phyloP scores from a whole-genome alignment of 495 filamentous ascomycete species.

The Penicillium pulvis region DNA sequence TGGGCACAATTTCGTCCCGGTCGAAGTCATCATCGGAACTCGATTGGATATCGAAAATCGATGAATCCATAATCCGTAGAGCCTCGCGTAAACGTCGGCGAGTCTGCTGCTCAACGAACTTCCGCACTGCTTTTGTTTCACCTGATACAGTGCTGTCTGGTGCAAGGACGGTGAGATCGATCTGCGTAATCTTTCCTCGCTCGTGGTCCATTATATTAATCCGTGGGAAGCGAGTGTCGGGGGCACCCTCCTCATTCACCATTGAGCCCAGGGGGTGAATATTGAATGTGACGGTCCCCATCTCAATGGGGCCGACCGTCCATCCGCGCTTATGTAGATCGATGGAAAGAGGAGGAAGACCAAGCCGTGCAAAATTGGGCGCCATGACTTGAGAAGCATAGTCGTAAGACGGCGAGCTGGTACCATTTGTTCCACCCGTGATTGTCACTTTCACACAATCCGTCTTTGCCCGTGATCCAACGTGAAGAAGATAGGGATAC shows the following conservation, averaged over 20 bases:
- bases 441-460: slow-evolving; percentile 60
- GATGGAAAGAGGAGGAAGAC: slow-evolving; percentile 58
- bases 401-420: slow-evolving; percentile 71
- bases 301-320: slow-evolving; percentile 55
- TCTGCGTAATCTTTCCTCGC: slow-evolving; percentile 52
- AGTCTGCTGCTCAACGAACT: slow-evolving; percentile 17
- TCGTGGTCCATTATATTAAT: slow-evolving; percentile 26
- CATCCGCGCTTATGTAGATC: slow-evolving; percentile 66
- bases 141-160: slow-evolving; percentile 33
- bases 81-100: slow-evolving; percentile 13
- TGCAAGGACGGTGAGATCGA: slow-evolving; percentile 64
- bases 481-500: slow-evolving; percentile 73
- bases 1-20: slow-evolving; percentile 36
- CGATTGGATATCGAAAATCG: slow-evolving; percentile 11
- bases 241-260: background rate
- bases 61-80: slow-evolving; percentile 10
- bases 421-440: slow-evolving; percentile 76
- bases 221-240: slow-evolving; percentile 38
- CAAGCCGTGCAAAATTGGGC: slow-evolving; percentile 65
- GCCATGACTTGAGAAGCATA: slow-evolving; percentile 76
- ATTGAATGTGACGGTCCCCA: slow-evolving; percentile 62
- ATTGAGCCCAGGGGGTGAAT: slow-evolving; percentile 52
- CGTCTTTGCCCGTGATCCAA: slow-evolving; percentile 31
- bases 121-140: slow-evolving; percentile 9
- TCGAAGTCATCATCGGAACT: background rate